phyloP scores from a whole-genome alignment of 352 stramenopile species.

The Phytophthora tentaculata region DNA sequence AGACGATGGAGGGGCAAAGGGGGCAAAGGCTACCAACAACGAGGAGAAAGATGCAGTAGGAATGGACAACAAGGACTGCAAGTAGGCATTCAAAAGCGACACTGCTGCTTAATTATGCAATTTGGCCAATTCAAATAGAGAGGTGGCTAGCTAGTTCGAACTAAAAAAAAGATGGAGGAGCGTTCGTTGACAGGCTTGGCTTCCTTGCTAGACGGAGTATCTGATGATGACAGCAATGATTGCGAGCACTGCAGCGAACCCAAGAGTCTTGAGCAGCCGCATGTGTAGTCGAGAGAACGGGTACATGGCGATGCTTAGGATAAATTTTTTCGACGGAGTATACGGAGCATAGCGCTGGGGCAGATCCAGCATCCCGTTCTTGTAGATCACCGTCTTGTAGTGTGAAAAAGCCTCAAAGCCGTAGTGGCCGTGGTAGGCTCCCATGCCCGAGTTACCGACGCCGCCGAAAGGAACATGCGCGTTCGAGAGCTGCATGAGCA shows the following conservation, averaged over 20 bases:
- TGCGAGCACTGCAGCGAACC: constrained; percentile 35
- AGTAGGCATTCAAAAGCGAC: constrained; percentile 19
- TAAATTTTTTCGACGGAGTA: constrained; percentile 34
- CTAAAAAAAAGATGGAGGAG: constrained; percentile 17
- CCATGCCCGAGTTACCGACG: constrained; percentile 81
- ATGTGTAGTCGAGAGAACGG: constrained; percentile 55
- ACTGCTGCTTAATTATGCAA: constrained; percentile 12
- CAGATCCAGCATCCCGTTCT: constrained; percentile 62
- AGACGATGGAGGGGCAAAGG: constrained; percentile 28
- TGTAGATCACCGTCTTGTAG: constrained; percentile 71
- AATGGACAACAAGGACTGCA: constrained; percentile 30
- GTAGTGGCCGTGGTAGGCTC: constrained; percentile 82
- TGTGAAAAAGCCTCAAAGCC: constrained; percentile 86
- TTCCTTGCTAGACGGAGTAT: constrained; percentile 25
- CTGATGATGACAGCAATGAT: constrained; percentile 39
- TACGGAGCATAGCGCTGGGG: constrained; percentile 66
- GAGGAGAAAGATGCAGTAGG: constrained; percentile 25
- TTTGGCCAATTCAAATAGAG: background rate
- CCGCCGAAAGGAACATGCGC: constrained; percentile 77
- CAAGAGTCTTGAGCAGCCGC: constrained; percentile 39
- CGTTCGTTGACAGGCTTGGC: background rate
- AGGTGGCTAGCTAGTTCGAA: no score
- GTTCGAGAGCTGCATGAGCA: constrained; percentile 76
- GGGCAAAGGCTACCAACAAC: constrained; percentile 25
- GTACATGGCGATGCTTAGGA: constrained; percentile 53